phyloP scores from a whole-genome alignment of 257 asterid genomes.

The Solanum sitiens region DNA sequence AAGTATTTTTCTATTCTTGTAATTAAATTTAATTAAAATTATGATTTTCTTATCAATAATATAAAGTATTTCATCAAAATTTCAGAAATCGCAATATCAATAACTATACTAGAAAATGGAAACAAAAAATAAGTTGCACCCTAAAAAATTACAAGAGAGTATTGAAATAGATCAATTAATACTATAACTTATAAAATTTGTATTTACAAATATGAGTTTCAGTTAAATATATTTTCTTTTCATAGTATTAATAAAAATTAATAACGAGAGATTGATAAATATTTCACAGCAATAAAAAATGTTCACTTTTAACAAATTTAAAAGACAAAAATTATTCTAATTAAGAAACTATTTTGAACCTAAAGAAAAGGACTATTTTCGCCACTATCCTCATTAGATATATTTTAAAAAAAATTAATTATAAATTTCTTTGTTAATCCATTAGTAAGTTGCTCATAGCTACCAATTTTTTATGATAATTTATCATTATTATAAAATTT shows the following conservation, averaged over 20 bases:
- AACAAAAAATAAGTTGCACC: neutral
- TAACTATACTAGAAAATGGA: neutral
- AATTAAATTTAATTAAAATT: neutral
- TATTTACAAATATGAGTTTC: neutral
- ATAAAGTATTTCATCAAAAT: neutral
- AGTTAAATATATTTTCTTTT: neutral
- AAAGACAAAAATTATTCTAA: neutral
- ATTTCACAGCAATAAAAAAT: neutral
- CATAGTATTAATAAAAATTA: neutral
- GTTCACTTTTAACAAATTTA: neutral
- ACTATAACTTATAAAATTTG: neutral
- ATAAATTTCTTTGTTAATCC: neutral
- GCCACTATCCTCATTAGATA: neutral
- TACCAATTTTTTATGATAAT: neutral
- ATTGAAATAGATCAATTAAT: neutral
- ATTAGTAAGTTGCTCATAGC: neutral
- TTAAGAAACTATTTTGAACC: neutral
- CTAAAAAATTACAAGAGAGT: neutral
- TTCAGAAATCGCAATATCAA: neutral
- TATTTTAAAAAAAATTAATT: neutral
- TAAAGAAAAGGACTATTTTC: neutral
- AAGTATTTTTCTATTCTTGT: neutral
- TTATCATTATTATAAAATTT: neutral
- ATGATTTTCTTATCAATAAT: rapidly evolving
- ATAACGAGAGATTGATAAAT: neutral